These are phyloP conservation scores for Laguncularia racemosa DNA, from an alignment of 345 rosid species.

Conservation along the genomic window DNA sequence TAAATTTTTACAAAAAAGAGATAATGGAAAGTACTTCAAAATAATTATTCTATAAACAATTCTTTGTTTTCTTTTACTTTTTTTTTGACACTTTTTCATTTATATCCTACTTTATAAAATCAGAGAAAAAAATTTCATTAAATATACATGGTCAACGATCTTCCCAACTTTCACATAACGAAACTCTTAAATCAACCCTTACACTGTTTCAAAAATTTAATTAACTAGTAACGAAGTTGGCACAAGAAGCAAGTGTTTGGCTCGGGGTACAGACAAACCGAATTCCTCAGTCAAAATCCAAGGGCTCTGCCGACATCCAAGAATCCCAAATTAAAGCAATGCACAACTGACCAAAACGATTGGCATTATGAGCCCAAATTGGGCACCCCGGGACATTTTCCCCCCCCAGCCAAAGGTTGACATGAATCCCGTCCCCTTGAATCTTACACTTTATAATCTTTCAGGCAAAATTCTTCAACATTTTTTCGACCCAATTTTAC, in stretches of 20 bases:
- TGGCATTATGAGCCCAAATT: background rate
- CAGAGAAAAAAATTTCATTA: too few species aligned
- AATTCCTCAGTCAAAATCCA: slow-evolving; percentile 5
- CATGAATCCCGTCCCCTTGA: background rate
- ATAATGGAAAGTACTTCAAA: too few species aligned
- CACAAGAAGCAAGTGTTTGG: background rate
- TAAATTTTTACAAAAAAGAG: too few species aligned
- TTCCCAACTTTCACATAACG: too few species aligned
- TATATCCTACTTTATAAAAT: too few species aligned
- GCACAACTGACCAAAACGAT: slow-evolving; percentile 2
- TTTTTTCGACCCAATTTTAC: background rate
- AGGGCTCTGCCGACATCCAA: background rate
- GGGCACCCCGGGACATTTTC: background rate
- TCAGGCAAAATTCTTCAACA: slow-evolving; percentile 5
- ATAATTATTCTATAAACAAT: too few species aligned
- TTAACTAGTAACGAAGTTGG: slow-evolving; percentile 1
- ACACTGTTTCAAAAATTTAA: too few species aligned
- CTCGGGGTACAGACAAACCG: background rate
- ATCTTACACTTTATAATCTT: background rate
- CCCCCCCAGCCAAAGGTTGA: background rate
- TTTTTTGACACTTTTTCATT: too few species aligned
- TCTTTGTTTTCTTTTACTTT: too few species aligned
- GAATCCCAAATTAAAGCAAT: slow-evolving; percentile 6
- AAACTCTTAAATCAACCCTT: too few species aligned
- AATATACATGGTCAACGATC: too few species aligned